Evolutionary conservation across 1,139 yeast species (phyloP).

Genomic region (Ogataea hybrid): DNA sequence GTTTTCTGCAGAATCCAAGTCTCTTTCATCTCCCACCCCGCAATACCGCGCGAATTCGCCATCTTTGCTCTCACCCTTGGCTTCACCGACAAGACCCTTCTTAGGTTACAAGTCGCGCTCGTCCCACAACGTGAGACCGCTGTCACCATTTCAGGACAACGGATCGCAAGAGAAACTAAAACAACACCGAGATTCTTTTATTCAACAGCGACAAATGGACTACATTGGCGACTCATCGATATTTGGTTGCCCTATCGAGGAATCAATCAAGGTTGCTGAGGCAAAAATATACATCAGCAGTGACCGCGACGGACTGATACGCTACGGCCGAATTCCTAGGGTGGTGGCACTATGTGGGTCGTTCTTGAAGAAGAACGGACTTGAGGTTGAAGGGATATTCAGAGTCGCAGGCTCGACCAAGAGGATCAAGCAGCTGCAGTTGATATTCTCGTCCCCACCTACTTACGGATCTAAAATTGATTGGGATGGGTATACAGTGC

Average conservation of each 20-base stretch:
- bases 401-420: conserved; percentile 91
- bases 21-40: conserved; percentile 11
- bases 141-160: conserved; percentile 24
- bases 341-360: conserved; percentile 97
- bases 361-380: conserved; percentile 71
- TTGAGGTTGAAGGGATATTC: conserved; percentile 85
- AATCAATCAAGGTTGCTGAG: conserved; percentile 70
- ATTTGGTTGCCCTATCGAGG: conserved; percentile 80
- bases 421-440: conserved; percentile 82
- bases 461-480: conserved; percentile 80
- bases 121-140: conserved; percentile 30
- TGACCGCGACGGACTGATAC: conserved; percentile 53
- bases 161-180: conserved; percentile 36
- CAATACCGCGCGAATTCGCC: conserved; percentile 17
- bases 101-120: conserved; percentile 32
- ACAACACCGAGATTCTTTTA: conserved; percentile 56
- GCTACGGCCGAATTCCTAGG: conserved; percentile 78
- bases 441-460: conserved; percentile 82
- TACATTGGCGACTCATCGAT: conserved; percentile 48
- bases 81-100: conserved; percentile 30
- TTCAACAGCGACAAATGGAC: conserved; percentile 36
- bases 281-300: conserved; percentile 69
- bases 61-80: conserved; percentile 11
- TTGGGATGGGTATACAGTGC: conserved; percentile 97
- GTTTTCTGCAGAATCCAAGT: conserved; percentile 5